Base-by-base conservation (phyloP, 2,329 filamentous ascomycete species). In the Aspergillus transmontanensis region DNA sequence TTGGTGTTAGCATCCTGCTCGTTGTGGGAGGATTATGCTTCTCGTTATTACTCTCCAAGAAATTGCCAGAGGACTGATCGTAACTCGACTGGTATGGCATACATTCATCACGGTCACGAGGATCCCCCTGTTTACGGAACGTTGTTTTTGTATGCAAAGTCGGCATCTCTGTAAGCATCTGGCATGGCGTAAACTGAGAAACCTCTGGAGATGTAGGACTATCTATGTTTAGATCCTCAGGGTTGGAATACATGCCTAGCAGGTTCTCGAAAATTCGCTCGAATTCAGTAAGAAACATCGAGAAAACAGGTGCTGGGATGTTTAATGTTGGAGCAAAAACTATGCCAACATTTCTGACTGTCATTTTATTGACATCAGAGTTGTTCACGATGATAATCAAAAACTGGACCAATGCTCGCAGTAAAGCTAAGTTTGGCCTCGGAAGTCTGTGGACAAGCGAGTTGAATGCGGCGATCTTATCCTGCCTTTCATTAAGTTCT, bases 261-360 rank as follows among this genome's bases (percentile, higher is more conserved):
- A 87, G 83, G 53, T 89, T 84, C 23, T 90, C 90, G 74, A 98
- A 99, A 55, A 99, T 94, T 48, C 85, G 86, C 66, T 91, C 86
- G 74, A 93, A 97, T 72, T 98, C 94, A 67, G 95, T 94, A 62
- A 99, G 84, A 77, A 99, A 95, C 77, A 96, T 86, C 4, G 94
- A 93, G 76, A 99, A 97, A 12, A 99, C 90, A 0, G 94, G 94
- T 0, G 93, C 93, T 0, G 95, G 94, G 50, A 99, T 97, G 76
- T 98, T 98, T 59, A 99, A 85, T 0, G 95, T 98, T 0, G 95
- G 95, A 19, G 95, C 96, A 78, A 99, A 99, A 61, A 99, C 94
- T 71, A 99, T 98, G 67, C 95, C 94, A 60, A 99, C 92, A 73
- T 99, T 99, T 68, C 94, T 89, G 59, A 97, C 92, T 12, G 92